Evolutionary conservation across 2,329 filamentous ascomycete genomes (phyloP).

Genomic region (Pyrenophora graminea): DNA sequence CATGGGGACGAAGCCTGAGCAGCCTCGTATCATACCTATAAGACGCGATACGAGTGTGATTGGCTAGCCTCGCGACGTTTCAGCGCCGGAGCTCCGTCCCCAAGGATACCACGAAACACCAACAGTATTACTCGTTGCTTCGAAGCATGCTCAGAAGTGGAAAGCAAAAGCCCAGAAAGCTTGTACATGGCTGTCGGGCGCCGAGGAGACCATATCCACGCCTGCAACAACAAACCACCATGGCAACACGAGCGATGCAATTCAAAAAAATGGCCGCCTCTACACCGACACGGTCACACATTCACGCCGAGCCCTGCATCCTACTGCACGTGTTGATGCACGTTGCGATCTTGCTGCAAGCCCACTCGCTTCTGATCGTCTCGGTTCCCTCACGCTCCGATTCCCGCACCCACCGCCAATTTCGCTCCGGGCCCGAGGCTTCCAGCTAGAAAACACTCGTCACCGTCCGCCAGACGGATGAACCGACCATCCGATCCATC

Average conservation of each 20-base stretch:
- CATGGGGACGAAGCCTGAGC: background rate
- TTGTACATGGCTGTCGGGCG: background rate
- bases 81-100: background rate
- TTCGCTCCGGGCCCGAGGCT: conserved; percentile 16
- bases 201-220: no score
- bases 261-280: background rate
- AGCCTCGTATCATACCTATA: conserved; percentile 7
- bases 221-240: background rate
- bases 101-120: background rate
- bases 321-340: conserved; percentile 17
- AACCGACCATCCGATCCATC: conserved; percentile 12
- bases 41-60: background rate
- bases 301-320: conserved; percentile 15
- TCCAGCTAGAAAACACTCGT: conserved; percentile 16
- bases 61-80: conserved; percentile 11
- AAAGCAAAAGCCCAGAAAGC: conserved; percentile 10
- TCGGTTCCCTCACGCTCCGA: conserved; percentile 11
- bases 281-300: conserved; percentile 19
- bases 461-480: conserved; percentile 9
- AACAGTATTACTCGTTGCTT: no score
- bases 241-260: background rate
- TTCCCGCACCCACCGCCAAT: conserved; percentile 1
- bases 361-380: conserved; percentile 7
- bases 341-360: conserved; percentile 15
- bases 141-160: background rate